Base-by-base conservation (phyloP, 805 yeast genomes). In the Candida pseudofarinosa region DNA sequence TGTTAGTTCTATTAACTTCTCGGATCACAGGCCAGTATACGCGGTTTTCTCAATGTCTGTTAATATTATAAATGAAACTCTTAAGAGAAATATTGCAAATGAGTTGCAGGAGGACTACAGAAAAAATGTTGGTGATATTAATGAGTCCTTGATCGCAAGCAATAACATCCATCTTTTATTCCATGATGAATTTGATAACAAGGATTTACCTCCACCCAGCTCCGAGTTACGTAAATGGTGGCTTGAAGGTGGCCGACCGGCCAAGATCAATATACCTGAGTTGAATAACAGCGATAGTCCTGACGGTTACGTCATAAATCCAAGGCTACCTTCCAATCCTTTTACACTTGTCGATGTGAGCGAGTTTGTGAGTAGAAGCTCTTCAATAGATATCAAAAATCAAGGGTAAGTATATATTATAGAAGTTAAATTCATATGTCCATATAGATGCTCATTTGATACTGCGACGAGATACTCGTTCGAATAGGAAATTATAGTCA, bases 21-120 rank as follows among this genome's bases (percentile, higher is more conserved):
- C 96, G 0, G 99, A 91, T 56, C 99, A 91, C 61, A 69, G 95
- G 37, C 97, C 98, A 0, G 97, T 91, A 0, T 79, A 76, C 57
- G 95, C 89, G 0, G 62, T 78, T 2, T 90, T 84, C 58, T 63
- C 62, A 17, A 83, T 88, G 0, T 69, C 67, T 19, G 81, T 86
- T 3, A 79, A 79, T 33, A 77, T 85, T 8, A 73, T 88, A 17
- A 81, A 90, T 60, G 85, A 83, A 46, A 71, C 62, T 8, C 64
- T 72, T 31, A 86, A 80, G 59, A 70, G 74, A 39, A 63, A 67
- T 34, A 62, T 90, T 43, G 69, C 80, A 14, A 70, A 74, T 34
- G 74, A 80, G 40, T 63, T 91, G 31, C 84, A 86, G 54, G 74
- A 76, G 31, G 75, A 58, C 44, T 65, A 79, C 59, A 65, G 76